Base-by-base conservation (phyloP, 1,284 basidiomycete genomes). In the Malassezia psittaci region DNA sequence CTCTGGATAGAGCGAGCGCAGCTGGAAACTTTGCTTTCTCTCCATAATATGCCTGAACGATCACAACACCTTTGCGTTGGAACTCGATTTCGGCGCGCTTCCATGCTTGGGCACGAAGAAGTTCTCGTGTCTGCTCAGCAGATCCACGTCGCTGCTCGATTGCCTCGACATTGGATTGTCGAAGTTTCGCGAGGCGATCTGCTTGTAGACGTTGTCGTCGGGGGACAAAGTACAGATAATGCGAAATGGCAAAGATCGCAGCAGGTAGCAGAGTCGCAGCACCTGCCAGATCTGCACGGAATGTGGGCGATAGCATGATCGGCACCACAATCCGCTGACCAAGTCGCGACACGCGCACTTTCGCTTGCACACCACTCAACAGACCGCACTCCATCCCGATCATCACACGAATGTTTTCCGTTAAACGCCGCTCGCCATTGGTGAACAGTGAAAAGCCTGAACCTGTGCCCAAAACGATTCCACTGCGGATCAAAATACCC, bases 31-130 rank as follows among this genome's bases (percentile, higher is more conserved):
- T 36, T 7, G 59, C 54, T 16, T 29, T 37, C 10, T 58, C 33
- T 1, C 72, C 72, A 44, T 89, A 90, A 37, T 76, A 79, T 3
- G 86, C 87, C 54, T 83, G 81, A 39, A 83, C 69, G 60, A 90
- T 82, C 48, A 90, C 79, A 39, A 90, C 78, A 49, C 87, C 79
- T 34, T 75, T 64, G 24, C 65, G 72, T 7, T 63, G 65, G 19
- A 74, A 59, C 63, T 81, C 81, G 0, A 64, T 48, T 2, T 67
- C 64, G 0, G 77, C 69, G 50, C 77, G 77, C 24, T 76, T 72
- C 35, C 66, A 56, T 2, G 78, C 78, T 15, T 75, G 72, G 18
- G 78, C 76, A 42, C 74, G 63, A 62, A 81, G 71, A 29, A 81
- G 60, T 19, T 62, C 66, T 12, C 77, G 61, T 4, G 80, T 84